Evolutionary conservation across 2,329 filamentous ascomycete species (phyloP), one percentile per base, ranked within the genome.

Genomic region (Clonostachys byssicola): DNA sequence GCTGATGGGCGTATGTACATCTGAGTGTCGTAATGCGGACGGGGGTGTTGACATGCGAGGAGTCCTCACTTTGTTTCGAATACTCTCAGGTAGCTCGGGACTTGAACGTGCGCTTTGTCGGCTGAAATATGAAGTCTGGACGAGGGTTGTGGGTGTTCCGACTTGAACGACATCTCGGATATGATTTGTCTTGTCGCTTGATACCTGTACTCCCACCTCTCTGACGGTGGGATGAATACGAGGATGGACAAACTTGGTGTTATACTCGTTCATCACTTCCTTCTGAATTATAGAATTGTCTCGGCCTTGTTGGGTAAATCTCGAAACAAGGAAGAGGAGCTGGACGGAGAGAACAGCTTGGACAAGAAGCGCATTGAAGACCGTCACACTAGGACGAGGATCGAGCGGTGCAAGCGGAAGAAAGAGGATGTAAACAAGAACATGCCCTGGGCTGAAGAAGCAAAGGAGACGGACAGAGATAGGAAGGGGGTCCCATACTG

Each of bases 221-320:
- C 80, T 70, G 54, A 95, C 88, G 6, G 88, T 74, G 8, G 87
- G 88, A 56, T 95, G 88, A n/a, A 95, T 80, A 12, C 85, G 80
- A 3, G 94, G 94, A 59, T 95, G 90, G 1, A 99, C 94, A 60
- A 87, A 96, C 70, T 99, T 99, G 56, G 83, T 89, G 62, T 97
- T 90, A 62, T 99, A 99, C 68, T 99, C 94, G 62, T 91, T 86
- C 68, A 97, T 77, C 6, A 97, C 92, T 66, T 97, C 89, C 56
- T 87, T 90, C 56, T 95, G 90, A 49, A 99, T 87, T 42, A 96
- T 78, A 3, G 84, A 77, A 3, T 81, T 82, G 64, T 99, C 94
- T 62, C 91, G 95, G 51, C 81, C 82, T 63, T 97, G 92, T 62
- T 92, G 92, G 5, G 81, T 77, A 66, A 92, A 97, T 34, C 77